Conservation (phyloP, 2,329 filamentous ascomycete species). For the Pezicula radicicola region DNA sequence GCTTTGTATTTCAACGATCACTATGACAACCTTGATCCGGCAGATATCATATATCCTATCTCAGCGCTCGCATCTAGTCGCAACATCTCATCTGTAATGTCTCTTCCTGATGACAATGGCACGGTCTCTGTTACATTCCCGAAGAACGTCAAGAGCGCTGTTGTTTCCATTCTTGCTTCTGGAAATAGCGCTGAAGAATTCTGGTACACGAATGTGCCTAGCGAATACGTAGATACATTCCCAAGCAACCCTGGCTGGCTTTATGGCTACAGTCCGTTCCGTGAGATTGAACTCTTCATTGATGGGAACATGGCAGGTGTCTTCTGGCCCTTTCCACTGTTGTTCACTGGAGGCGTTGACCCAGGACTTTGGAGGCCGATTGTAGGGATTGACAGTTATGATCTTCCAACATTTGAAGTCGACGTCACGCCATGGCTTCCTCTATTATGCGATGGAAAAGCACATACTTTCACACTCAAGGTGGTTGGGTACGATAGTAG, state of each 20-base stretch:
- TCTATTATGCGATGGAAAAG: conserved; percentile 57
- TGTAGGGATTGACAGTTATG: conserved; percentile 73
- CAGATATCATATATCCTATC: conserved; percentile 65
- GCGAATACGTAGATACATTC: conserved; percentile 57
- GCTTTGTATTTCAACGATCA: conserved; percentile 34
- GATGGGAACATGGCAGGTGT: conserved; percentile 69
- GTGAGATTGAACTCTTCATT: conserved; percentile 71
- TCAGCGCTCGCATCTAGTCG: conserved; percentile 33
- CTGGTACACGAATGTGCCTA: conserved; percentile 75
- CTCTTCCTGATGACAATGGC: conserved; percentile 49
- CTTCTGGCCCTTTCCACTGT: conserved; percentile 73
- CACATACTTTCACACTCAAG: conserved; percentile 63
- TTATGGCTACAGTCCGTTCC: conserved; percentile 66
- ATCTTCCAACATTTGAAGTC: conserved; percentile 73
- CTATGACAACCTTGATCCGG: conserved; percentile 30
- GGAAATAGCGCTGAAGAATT: conserved; percentile 75
- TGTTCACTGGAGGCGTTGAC: conserved; percentile 75
- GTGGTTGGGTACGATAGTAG: conserved; percentile 56
- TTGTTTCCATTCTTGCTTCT: conserved; percentile 70
- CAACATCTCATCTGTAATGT: conserved; percentile 53
- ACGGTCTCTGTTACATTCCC: conserved; percentile 49
- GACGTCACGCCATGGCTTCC: conserved; percentile 74
- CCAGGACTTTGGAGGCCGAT: conserved; percentile 73
- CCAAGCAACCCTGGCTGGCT: conserved; percentile 41
- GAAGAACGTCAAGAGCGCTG: conserved; percentile 59